phyloP scores from a whole-genome alignment of 2,329 filamentous ascomycete species.

The Fusarium decemcellulare region DNA sequence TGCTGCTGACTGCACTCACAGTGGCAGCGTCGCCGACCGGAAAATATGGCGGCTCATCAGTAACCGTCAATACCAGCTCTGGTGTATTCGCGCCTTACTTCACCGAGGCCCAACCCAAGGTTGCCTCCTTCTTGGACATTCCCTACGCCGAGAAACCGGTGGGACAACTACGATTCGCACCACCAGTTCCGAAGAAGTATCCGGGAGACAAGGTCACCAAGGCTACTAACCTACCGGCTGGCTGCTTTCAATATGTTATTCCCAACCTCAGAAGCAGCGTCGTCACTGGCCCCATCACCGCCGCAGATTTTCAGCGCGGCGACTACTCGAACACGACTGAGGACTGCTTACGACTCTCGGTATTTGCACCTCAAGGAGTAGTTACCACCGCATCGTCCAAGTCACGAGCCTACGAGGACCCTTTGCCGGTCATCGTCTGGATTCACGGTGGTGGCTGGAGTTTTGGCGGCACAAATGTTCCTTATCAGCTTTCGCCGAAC shows the following conservation, averaged over 20 bases:
- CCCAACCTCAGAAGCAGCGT: conserved; percentile 19
- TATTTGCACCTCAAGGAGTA: conserved; percentile 19
- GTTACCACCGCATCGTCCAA: neutral
- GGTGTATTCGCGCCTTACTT: conserved; percentile 30
- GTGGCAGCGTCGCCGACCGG: neutral
- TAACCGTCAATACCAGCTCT: conserved; percentile 32
- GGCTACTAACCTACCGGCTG: conserved; percentile 13
- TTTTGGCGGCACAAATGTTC: conserved; percentile 27
- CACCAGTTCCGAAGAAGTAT: conserved; percentile 10
- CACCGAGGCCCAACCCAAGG: neutral
- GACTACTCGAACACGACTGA: conserved; percentile 37
- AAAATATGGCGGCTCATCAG: accelerated
- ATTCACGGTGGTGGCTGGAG: conserved; percentile 26
- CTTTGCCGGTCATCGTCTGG: conserved; percentile 31
- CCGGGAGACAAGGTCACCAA: neutral
- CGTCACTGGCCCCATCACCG: neutral
- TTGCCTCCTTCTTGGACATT: conserved; percentile 37
- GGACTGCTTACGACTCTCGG: conserved; percentile 32
- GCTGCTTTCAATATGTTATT: conserved; percentile 36
- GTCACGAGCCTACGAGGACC: neutral
- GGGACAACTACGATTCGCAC: conserved; percentile 24
- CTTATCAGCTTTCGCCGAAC: conserved; percentile 26
- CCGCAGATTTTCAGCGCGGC: conserved; percentile 31
- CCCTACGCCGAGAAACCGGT: conserved; percentile 30
- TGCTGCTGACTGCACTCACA: neutral